Base-by-base conservation (phyloP, 2,329 filamentous ascomycete genomes). In the Sclerotinia minor region DNA sequence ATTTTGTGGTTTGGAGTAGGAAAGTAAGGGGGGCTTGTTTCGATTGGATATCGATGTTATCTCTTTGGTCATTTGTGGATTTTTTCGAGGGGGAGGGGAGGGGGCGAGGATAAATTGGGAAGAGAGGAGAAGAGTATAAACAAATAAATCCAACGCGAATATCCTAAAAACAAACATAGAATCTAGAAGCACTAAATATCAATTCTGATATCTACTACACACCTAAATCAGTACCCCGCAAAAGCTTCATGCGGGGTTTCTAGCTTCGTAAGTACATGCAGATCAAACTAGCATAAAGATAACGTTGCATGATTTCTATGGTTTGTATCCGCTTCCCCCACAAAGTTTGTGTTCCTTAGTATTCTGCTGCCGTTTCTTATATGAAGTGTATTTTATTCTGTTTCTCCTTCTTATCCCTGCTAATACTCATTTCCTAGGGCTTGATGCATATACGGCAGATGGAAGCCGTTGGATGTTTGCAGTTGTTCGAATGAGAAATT, bases 381-480 rank as follows among this genome's bases (percentile, higher is more conserved):
- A 49, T 55, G 53, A 55, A n/a, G 21, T 54, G 5, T 38, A 13
- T 44, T 17, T 35, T 4, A 29, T 24, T 29, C 24, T 24, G 3
- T 47, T n/a, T 47, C 26, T 49, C 24, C 13, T 24, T 8, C 15
- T 50, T 52, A 54, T 45, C 45, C 35, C 65, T 35, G 52, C n/a
- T 1, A 71, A 53, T 32, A 55, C 35, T 32, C 15, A 50, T 38
- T 63, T 50, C 15, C 17, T n/a, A 50, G 24, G 59, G 45, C 59
- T 52, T 63, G n/a, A 50, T 50, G 59, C 59, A 63, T 50, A 63
- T 57, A 41, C 32, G 32, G 53, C 38, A 21, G 55, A 57, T 52
- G 24, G n/a, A 17, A 50, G 17, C 59, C 29, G 59, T 50, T 38
- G 45, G 3, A 19, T 58, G 35, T 68, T 64, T 61, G 73, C 29